phyloP scores from a whole-genome alignment of 176 grass and related monocot species.

The Hyparrhenia diplandra region DNA sequence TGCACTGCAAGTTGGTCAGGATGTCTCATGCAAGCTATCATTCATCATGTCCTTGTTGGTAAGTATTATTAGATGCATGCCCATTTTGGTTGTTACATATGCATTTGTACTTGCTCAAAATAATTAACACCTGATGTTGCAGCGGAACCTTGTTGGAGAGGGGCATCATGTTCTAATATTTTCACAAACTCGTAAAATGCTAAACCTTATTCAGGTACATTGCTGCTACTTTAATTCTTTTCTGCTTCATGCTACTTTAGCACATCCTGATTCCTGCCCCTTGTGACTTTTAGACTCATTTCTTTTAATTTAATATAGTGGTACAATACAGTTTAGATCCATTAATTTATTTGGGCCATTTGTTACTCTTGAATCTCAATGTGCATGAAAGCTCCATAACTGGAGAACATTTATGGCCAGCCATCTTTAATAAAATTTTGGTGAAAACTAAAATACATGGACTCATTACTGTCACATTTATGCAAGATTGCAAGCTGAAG shows the following conservation, averaged over 20 bases:
- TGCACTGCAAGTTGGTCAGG: slow-evolving; percentile 49
- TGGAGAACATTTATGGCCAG: not conserved
- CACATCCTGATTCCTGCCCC: not conserved
- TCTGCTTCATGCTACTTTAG: not conserved
- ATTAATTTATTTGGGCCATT: not conserved
- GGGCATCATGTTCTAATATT: slow-evolving; percentile 82
- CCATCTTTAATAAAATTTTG: not conserved
- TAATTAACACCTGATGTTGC: slow-evolving; percentile 28
- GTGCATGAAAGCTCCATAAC: not conserved
- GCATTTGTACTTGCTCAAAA: slow-evolving; percentile 26
- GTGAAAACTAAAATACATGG: slow-evolving; percentile 6
- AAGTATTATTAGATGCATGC: slow-evolving; percentile 29
- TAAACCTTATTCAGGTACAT: slow-evolving; percentile 79
- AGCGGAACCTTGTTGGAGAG: slow-evolving; percentile 71
- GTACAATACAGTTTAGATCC: not conserved
- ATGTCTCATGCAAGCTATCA: slow-evolving; percentile 87
- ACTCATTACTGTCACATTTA: not conserved
- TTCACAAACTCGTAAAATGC: slow-evolving; percentile 84
- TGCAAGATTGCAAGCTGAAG: not conserved
- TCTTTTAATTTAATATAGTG: not conserved
- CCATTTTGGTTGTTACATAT: not conserved
- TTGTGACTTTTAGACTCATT: not conserved
- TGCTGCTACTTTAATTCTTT: slow-evolving; percentile 8
- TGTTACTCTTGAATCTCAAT: not conserved
- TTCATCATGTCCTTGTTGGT: slow-evolving; percentile 89